Base-by-base conservation (phyloP, 176 grass and related monocot genomes). In the Aegilops sharonensis region DNA sequence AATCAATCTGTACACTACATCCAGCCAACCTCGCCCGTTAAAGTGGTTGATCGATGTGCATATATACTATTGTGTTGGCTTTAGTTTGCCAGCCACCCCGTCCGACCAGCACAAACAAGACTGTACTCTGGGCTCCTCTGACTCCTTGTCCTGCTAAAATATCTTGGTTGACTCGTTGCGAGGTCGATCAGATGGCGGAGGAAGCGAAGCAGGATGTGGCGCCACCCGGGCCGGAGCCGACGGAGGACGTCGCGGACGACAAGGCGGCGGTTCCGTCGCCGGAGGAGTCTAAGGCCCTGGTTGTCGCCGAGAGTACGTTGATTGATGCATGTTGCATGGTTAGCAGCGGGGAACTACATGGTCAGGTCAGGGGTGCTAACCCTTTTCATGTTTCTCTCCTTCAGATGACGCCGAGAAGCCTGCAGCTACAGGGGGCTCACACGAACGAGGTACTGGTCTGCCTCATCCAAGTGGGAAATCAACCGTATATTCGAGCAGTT, bases 161-260 rank as follows among this genome's bases (percentile, higher is more conserved):
- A 29, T 34, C 54, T 42, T 61, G 61, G 12, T 83, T 11, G 35
- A 60, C 42, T 45, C 42, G 42, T 45, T 45, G 42, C 42, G 42
- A 45, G 42, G 42, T 45, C 11, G 42, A 45, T 75, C 62, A 54
- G 61, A 89, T 89, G 92, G 83, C 82, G 2, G 89, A 81, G 83
- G 86, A 87, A 36, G 72, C 81, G 78, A 85, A 88, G 81, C 61
- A 40, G 36, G 88, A 71, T 60, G 67, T 75, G 57, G 87, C 31
- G 47, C n/a, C 75, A 59, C 40, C 87, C 2, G 10, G 40, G 66
- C 52, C 83, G 15, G 80, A 77, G 45, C 66, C 68, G 12, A 45
- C 88, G 9, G 83, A 92, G 85, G 93, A 88, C 83, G 54, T 83
- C 43, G 82, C 68, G 18, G 90, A 90, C 75, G 87, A 92, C 72